phyloP scores from a whole-genome alignment of 257 asterid species.

The Coffea eugenioides region DNA sequence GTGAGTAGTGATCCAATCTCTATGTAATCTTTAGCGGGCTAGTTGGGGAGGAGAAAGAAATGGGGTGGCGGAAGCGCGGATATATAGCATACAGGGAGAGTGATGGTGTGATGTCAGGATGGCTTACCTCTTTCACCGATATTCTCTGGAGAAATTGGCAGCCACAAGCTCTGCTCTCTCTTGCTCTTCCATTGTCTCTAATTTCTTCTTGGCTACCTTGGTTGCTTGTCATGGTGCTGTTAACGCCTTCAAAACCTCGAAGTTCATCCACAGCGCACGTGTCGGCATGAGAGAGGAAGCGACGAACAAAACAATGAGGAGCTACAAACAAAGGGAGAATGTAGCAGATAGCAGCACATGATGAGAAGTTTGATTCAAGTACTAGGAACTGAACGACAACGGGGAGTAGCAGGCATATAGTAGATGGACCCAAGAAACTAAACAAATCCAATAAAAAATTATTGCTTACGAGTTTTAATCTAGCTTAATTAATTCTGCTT shows the following conservation, averaged over 20 bases:
- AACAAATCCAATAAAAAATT: background rate
- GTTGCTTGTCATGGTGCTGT: background rate
- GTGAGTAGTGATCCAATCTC: background rate
- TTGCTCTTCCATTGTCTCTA: background rate
- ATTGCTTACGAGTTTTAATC: no score
- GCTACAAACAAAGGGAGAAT: background rate
- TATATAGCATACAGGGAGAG: background rate
- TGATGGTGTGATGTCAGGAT: background rate
- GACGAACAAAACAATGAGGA: background rate
- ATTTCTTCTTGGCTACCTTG: constrained; percentile 6
- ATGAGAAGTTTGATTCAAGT: background rate
- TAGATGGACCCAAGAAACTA: background rate
- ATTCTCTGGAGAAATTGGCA: constrained; percentile 10
- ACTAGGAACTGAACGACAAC: background rate
- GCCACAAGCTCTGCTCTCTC: background rate
- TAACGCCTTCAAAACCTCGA: constrained; percentile 6
- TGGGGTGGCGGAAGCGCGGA: background rate
- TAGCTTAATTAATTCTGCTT: background rate
- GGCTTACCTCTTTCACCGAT: constrained; percentile 20
- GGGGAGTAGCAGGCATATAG: background rate
- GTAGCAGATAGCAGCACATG: background rate
- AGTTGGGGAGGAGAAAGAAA: background rate
- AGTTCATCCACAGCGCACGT: constrained; percentile 22
- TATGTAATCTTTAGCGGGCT: no score
- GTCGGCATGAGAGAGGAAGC: background rate